These are phyloP conservation scores for Eurotiales sp. DNA, from an alignment of 2,329 filamentous ascomycete genomes.

Conservation along the genomic window DNA sequence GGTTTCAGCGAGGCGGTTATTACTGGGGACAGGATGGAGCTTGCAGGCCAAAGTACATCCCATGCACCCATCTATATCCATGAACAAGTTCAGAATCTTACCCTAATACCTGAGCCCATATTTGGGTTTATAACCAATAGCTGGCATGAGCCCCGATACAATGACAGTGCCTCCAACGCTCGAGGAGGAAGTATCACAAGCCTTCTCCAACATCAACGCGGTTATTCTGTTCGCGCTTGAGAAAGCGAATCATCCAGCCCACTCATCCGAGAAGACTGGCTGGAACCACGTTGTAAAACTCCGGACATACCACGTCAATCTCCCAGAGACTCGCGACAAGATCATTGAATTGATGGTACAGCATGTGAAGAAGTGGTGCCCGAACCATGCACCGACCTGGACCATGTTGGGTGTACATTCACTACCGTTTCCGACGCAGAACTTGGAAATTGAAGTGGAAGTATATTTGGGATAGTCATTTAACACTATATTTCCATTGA, in stretches of 20 bases:
- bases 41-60: slow-evolving; percentile 9
- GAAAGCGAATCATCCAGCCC: slow-evolving; percentile 1
- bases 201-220: slow-evolving; percentile 13
- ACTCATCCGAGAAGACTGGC: background rate
- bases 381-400: slow-evolving; percentile 11
- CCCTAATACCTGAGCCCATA: too few relatives aligned
- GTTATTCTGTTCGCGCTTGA: slow-evolving; percentile 12
- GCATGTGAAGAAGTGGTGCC: slow-evolving; percentile 14
- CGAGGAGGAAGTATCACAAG: slow-evolving; percentile 13
- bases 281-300: slow-evolving; percentile 3
- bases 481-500: too few relatives aligned
- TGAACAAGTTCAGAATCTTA: too few relatives aligned
- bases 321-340: slow-evolving; percentile 4
- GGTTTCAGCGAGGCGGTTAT: slow-evolving; percentile 14
- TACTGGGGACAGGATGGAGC: slow-evolving; percentile 7
- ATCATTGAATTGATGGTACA: slow-evolving; percentile 12
- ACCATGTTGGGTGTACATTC: slow-evolving; percentile 13
- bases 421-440: slow-evolving; percentile 13
- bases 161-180: slow-evolving; percentile 1
- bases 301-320: slow-evolving; percentile 6
- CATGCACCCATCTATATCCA: too few relatives aligned
- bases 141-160: slow-evolving; percentile 12
- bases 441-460: slow-evolving; percentile 12
- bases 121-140: too few relatives aligned
- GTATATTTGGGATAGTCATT: slow-evolving; percentile 6